Base-by-base conservation (phyloP, 371 early-diverging fungal species). In the Saksenaea vasiformis region DNA sequence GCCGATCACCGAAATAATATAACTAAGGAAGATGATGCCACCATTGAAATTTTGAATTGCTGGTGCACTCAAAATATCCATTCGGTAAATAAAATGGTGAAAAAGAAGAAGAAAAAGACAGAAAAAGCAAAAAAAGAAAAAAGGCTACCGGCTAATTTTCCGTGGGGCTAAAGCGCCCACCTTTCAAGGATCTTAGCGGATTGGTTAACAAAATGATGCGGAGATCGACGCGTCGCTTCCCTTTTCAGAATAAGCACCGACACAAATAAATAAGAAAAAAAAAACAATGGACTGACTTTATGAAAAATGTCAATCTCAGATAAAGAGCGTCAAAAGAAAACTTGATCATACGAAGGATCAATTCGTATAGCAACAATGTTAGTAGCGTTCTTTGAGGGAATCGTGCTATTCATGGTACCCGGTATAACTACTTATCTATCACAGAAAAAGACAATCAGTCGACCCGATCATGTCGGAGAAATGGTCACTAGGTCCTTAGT, bases 1-100 rank as follows among this genome's bases (percentile, higher is more conserved):
- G 7, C 70, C 70, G 37, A 69, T 41, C 34, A 61, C 64, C 1
- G 70, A 60, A 13, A 69, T 62, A 34, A 69, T 19, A 60, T 41
- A 69, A 28, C 70, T 69, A 22, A 69, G 60, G 35, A 69, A 69
- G 34, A 69, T 60, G 35, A 69, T 65, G 58, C 70, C 70, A 24
- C 70, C 70, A 62, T 62, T 65, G 62, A 62, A 69, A 27, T 60
- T 51, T 35, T 69, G 65, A 27, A 43, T 37, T 36, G 70, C 70
- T 5, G 51, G 51, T 47, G 22, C 22, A 9, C 10, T 22, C 51
- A 47, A 47, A 22, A 47, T 47, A 24, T 47, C 51, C 51, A 47
- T 47, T 19, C n/a, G 22, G 51, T 47, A 47, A 47, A 10, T n/a
- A 31, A 7, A 31, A 4, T 31, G 31, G 7, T 31, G 39, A 22